Evolutionary conservation across 2,329 filamentous ascomycete genomes (phyloP).

Genomic region (Diaporthe citrichinensis): DNA sequence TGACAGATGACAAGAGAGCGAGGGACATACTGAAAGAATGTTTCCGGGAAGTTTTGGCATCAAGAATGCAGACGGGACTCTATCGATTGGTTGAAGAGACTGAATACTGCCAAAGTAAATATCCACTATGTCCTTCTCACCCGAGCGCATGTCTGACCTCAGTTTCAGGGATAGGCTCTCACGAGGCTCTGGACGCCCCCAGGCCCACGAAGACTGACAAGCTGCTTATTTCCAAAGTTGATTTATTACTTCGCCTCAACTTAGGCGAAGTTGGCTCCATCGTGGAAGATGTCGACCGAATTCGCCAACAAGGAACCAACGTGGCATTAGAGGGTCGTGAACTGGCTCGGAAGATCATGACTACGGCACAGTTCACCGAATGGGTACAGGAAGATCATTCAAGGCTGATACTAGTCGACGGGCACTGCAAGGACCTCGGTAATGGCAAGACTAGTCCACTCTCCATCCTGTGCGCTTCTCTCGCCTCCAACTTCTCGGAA

Average conservation of each 20-base stretch:
- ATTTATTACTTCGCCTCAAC: background rate
- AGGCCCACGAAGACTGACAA: no score
- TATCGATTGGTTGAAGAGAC: background rate
- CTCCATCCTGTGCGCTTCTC: conserved; percentile 12
- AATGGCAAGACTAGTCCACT: conserved; percentile 33
- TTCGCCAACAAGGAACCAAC: conserved; percentile 15
- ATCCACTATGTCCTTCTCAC: background rate
- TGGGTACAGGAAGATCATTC: conserved; percentile 8
- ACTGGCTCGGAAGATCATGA: conserved; percentile 6
- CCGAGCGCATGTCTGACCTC: background rate
- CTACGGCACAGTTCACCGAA: background rate
- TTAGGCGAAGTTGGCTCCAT: background rate
- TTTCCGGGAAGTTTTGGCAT: background rate
- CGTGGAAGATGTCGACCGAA: background rate
- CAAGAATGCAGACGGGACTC: conserved; percentile 3
- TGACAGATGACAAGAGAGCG: background rate
- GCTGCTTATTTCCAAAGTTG: background rate
- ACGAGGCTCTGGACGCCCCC: rapidly evolving
- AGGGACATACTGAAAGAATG: background rate
- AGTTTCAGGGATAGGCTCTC: background rate
- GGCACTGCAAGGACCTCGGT: background rate
- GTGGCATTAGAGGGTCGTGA: background rate
- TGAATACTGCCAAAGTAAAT: background rate
- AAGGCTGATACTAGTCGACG: background rate
- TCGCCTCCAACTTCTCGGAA: background rate